phyloP scores from a whole-genome alignment of 495 filamentous ascomycete species.

The Saxophila tyrrhenica region DNA sequence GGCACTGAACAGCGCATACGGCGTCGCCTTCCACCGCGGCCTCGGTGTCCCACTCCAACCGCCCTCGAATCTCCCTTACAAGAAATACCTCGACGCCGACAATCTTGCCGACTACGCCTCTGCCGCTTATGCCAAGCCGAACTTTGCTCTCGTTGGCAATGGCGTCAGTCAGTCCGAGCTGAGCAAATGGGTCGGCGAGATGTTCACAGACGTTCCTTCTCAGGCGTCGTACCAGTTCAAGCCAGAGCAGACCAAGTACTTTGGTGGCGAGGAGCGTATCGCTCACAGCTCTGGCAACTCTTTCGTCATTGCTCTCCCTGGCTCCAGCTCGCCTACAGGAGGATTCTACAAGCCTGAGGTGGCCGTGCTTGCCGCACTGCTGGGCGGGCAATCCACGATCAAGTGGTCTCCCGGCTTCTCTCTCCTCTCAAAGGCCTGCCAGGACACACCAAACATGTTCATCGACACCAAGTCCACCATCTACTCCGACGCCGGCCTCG shows the following conservation, averaged over 20 bases:
- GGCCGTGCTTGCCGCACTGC: slow-evolving; percentile 74
- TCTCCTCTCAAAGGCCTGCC: slow-evolving; percentile 65
- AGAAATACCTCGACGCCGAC: slow-evolving; percentile 65
- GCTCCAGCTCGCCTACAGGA: slow-evolving; percentile 63
- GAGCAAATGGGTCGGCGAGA: slow-evolving; percentile 82
- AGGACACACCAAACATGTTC: slow-evolving; percentile 50
- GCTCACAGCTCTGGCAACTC: slow-evolving; percentile 58
- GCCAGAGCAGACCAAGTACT: slow-evolving; percentile 61
- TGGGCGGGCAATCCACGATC: slow-evolving; percentile 81
- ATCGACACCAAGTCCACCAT: slow-evolving; percentile 62
- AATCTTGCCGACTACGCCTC: slow-evolving; percentile 59
- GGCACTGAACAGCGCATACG: slow-evolving; percentile 76
- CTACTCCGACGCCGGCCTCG: slow-evolving; percentile 91
- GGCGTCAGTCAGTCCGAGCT: slow-evolving; percentile 67
- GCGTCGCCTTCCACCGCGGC: slow-evolving; percentile 85
- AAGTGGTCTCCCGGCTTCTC: slow-evolving; percentile 95
- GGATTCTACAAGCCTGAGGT: slow-evolving; percentile 77
- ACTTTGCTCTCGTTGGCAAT: slow-evolving; percentile 82
- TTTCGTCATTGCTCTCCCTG: slow-evolving; percentile 83
- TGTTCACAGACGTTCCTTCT: slow-evolving; percentile 54
- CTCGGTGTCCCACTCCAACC: slow-evolving; percentile 69
- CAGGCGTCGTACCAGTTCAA: slow-evolving; percentile 30
- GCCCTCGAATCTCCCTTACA: slow-evolving; percentile 52
- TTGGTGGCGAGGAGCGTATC: slow-evolving; percentile 87
- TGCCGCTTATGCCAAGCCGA: slow-evolving; percentile 72